Evolutionary conservation across 2,329 filamentous ascomycete species (phyloP).

Genomic region (Penicillium sp.): DNA sequence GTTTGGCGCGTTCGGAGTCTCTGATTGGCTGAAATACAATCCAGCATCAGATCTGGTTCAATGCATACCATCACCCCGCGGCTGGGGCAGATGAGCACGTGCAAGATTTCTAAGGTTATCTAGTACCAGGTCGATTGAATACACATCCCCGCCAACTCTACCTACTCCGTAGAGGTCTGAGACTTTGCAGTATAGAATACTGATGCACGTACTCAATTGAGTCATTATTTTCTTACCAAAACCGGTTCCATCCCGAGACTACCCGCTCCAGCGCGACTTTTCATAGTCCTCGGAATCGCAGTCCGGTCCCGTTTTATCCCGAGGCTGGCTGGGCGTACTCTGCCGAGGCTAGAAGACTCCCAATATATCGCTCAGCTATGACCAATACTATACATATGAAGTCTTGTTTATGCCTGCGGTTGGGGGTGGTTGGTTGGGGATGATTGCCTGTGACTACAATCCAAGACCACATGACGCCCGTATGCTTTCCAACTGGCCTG

Average conservation of each 20-base stretch:
- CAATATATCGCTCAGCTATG: slow-evolving; percentile 4
- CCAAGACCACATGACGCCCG: slow-evolving; percentile 19
- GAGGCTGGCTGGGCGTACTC: slow-evolving; percentile 14
- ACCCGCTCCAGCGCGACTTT: slow-evolving; percentile 1
- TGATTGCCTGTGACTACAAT: slow-evolving; percentile 3
- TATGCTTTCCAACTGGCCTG: slow-evolving; percentile 21
- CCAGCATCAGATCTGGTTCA: slow-evolving; percentile 1
- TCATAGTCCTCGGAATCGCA: slow-evolving; percentile 2
- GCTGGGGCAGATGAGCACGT: slow-evolving; percentile 22
- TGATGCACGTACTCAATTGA: not conserved
- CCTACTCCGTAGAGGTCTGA: not conserved
- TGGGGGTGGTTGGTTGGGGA: not conserved
- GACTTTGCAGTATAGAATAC: not conserved
- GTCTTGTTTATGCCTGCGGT: not conserved
- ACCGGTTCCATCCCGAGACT: not conserved
- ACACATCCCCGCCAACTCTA: not conserved
- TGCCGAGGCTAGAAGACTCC: slow-evolving; percentile 10
- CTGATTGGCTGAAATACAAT: slow-evolving; percentile 11
- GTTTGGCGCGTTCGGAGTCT: not conserved
- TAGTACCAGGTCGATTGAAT: not conserved
- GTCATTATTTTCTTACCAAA: not conserved
- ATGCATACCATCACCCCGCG: slow-evolving; percentile 12
- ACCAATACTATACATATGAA: not conserved
- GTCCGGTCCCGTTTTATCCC: slow-evolving; percentile 22
- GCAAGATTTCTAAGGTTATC: not conserved